These are phyloP conservation scores for Stagonosporopsis cucurbitacearum DNA, from an alignment of 2,329 filamentous ascomycete genomes.

Conservation along the genomic window DNA sequence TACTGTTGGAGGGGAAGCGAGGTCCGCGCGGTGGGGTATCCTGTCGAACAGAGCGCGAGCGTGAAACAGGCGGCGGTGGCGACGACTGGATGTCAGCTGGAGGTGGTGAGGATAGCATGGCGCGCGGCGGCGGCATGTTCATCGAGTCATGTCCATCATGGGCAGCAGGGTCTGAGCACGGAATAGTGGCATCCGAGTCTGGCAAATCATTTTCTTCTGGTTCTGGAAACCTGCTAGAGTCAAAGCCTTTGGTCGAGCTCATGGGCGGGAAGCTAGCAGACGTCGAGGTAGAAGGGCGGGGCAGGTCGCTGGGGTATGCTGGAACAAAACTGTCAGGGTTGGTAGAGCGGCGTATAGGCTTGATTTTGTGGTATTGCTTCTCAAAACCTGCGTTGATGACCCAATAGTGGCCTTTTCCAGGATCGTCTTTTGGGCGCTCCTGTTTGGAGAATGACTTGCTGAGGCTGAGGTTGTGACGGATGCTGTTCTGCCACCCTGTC, in stretches of 20 bases:
- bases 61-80: constrained; percentile 83
- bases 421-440: constrained; percentile 94
- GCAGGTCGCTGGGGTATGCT: constrained; percentile 40
- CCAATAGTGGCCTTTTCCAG: constrained; percentile 98
- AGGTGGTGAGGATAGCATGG: constrained; percentile 71
- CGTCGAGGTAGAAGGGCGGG: constrained; percentile 50
- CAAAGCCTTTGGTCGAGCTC: constrained; percentile 53
- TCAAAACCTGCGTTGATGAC: constrained; percentile 90
- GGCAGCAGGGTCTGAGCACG: constrained; percentile 58
- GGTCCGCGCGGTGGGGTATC: constrained; percentile 78
- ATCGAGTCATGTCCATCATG: constrained; percentile 55
- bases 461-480: constrained; percentile 94
- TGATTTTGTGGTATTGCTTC: constrained; percentile 87
- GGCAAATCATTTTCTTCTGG: constrained; percentile 55
- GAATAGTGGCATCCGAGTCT: constrained; percentile 60
- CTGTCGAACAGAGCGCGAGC: constrained; percentile 61
- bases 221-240: constrained; percentile 59
- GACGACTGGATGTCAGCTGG: constrained; percentile 82
- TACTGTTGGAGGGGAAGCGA: constrained; percentile 68
- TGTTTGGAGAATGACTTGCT: constrained; percentile 98
- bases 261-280: constrained; percentile 44
- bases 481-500: constrained; percentile 98
- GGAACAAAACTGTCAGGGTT: constrained; percentile 48
- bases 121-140: constrained; percentile 53
- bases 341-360: constrained; percentile 66